Conservation (phyloP, 2,329 filamentous ascomycete species). For the Stachybotrys chartarum region DNA sequence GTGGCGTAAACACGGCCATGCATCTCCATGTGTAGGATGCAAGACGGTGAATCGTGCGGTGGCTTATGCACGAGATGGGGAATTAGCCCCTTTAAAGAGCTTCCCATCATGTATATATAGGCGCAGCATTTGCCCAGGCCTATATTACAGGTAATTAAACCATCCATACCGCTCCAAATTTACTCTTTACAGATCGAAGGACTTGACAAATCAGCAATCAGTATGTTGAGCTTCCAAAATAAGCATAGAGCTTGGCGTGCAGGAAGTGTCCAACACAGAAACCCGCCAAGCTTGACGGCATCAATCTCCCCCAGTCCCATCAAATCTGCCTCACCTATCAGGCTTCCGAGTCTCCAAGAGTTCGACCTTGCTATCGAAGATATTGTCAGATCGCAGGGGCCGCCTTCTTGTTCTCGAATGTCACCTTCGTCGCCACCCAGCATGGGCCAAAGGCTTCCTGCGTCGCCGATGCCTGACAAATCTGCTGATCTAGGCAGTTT, state of each 20-base stretch:
- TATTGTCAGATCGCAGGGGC: neutral
- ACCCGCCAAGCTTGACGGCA: neutral
- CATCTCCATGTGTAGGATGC: neutral
- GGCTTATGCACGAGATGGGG: neutral
- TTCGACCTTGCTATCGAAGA: neutral
- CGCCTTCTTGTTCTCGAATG: neutral
- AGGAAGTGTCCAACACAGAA: neutral
- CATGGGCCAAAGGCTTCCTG: neutral
- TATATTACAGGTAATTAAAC: neutral
- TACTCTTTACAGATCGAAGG: no score
- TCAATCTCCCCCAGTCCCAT: neutral
- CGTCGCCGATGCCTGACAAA: neutral
- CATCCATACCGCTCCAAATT: neutral
- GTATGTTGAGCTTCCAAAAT: neutral
- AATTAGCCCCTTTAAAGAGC: slow-evolving; percentile 1
- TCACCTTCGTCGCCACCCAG: neutral
- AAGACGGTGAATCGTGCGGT: neutral
- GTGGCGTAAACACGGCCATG: neutral
- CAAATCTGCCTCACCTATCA: neutral
- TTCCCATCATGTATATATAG: neutral
- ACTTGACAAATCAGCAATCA: neutral
- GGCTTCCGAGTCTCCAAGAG: neutral
- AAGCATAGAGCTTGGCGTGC: neutral
- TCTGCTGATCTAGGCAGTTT: neutral
- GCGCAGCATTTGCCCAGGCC: neutral